Conservation (phyloP, 139 green algal genomes). For the Chlorella sorokiniana region DNA sequence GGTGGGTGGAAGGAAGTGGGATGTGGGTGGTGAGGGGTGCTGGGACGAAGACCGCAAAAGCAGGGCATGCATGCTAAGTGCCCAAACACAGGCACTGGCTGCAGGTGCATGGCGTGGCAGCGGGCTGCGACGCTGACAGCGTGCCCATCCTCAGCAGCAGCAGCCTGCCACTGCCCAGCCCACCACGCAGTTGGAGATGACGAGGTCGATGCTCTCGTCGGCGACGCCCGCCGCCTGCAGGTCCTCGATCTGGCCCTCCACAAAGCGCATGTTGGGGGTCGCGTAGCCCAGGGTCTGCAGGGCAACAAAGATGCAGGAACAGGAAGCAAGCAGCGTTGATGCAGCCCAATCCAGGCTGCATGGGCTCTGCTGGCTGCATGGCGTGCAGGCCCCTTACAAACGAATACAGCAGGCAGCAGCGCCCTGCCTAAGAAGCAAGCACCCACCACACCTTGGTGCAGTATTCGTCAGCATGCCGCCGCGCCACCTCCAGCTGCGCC, state of each 20-base stretch:
- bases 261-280: conserved; percentile 87
- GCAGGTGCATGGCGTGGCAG: neutral
- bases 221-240: conserved; percentile 76
- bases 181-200: conserved; percentile 97
- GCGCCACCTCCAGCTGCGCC: conserved; percentile 87
- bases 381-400: no score
- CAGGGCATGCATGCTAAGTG: neutral
- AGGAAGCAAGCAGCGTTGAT: neutral
- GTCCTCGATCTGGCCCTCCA: conserved; percentile 90
- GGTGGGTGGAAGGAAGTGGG: neutral
- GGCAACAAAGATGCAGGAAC: neutral
- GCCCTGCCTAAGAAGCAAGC: neutral
- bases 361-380: no score
- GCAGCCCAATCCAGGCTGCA: neutral
- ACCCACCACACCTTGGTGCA: conserved; percentile 45
- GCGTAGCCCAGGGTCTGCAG: conserved; percentile 73
- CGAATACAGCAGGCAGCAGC: neutral
- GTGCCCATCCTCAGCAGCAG: neutral
- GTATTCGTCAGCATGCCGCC: conserved; percentile 72
- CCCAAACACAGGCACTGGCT: neutral
- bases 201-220: conserved; percentile 81
- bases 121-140: neutral
- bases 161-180: neutral
- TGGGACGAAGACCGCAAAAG: neutral
- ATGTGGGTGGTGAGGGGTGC: neutral